Percentiles rank a stretch among this genome's conserved stretches.
phyloP scores from a whole-genome alignment of 495 filamentous ascomycete species.

The Platismatia glauca region DNA sequence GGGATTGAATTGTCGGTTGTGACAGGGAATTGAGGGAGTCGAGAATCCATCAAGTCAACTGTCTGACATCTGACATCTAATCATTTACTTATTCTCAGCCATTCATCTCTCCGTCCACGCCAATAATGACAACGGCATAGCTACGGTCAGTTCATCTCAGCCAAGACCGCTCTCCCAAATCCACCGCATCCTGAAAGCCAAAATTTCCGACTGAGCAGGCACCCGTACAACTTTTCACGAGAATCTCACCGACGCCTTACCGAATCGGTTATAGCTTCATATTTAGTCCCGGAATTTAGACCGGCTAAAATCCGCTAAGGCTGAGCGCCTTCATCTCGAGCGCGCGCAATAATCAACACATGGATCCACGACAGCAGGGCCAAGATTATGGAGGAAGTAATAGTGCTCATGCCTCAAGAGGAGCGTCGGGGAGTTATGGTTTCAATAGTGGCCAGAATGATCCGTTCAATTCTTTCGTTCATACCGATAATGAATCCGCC shows the following conservation, averaged over 20 bases:
- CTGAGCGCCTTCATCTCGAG: conserved; percentile 6
- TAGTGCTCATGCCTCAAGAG: conserved; percentile 6
- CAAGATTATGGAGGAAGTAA: conserved; percentile 21
- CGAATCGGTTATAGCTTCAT: conserved; percentile 13
- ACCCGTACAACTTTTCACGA: conserved; percentile 9
- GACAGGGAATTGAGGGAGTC: conserved; percentile 10
- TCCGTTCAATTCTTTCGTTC: conserved; percentile 24
- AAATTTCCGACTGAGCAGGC: conserved; percentile 15
- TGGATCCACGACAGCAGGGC: conserved; percentile 21
- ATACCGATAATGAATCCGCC: conserved; percentile 23
- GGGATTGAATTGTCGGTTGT: conserved; percentile 6
- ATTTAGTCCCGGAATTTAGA: conserved; percentile 7
- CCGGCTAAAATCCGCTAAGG: conserved; percentile 14
- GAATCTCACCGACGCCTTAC: conserved; percentile 10
- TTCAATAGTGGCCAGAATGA: conserved; percentile 21
- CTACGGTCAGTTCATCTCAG: conserved; percentile 15
- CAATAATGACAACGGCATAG: conserved; percentile 13
- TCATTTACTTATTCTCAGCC: conserved; percentile 8
- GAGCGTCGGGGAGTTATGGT: conserved; percentile 11
- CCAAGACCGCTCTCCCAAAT: neutral
- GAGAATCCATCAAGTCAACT: conserved; percentile 9
- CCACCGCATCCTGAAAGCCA: conserved; percentile 5
- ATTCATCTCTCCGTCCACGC: conserved; percentile 9
- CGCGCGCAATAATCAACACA: neutral
- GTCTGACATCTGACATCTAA: too few species aligned